Evolutionary conservation across 306 rosid genomes (phyloP).

Genomic region (Sphenostylis stenocarpa): DNA sequence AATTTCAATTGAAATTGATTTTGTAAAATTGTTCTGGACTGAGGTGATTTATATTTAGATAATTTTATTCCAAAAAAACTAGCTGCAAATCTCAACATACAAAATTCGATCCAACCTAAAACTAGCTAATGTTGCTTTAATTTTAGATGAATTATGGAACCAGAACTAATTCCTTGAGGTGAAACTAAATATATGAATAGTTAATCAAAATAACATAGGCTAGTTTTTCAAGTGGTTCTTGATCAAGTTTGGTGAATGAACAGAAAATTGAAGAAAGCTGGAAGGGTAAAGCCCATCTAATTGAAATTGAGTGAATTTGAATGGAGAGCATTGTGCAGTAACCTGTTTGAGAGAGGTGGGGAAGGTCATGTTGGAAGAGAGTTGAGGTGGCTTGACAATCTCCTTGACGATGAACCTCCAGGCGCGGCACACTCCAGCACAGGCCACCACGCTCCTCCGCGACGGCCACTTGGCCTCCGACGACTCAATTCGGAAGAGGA

Average conservation of each 20-base stretch:
- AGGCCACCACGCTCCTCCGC: slow-evolving; percentile 78
- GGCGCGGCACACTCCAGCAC: slow-evolving; percentile 95
- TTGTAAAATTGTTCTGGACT: no score
- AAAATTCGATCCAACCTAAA: no score
- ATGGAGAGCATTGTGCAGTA: neutral
- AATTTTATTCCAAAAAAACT: no score
- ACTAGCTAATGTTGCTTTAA: neutral
- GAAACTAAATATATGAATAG: neutral
- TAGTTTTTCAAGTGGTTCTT: no score
- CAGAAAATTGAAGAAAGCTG: no score
- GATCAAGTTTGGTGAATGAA: neutral
- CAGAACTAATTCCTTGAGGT: neutral
- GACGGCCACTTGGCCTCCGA: slow-evolving; percentile 83
- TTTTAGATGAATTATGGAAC: neutral
- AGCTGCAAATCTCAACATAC: neutral
- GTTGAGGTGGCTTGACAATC: slow-evolving; percentile 69
- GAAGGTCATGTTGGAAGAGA: slow-evolving; percentile 72
- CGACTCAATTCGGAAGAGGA: slow-evolving; percentile 65
- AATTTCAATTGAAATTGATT: no score
- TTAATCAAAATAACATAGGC: neutral
- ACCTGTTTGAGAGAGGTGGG: slow-evolving; percentile 97
- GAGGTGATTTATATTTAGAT: no score
- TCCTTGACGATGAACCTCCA: slow-evolving; percentile 79
- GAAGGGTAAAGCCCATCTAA: neutral
- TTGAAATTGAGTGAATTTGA: neutral